These are phyloP conservation scores for Saccharata proteae DNA, from an alignment of 2,329 filamentous ascomycete genomes.

Conservation along the genomic window DNA sequence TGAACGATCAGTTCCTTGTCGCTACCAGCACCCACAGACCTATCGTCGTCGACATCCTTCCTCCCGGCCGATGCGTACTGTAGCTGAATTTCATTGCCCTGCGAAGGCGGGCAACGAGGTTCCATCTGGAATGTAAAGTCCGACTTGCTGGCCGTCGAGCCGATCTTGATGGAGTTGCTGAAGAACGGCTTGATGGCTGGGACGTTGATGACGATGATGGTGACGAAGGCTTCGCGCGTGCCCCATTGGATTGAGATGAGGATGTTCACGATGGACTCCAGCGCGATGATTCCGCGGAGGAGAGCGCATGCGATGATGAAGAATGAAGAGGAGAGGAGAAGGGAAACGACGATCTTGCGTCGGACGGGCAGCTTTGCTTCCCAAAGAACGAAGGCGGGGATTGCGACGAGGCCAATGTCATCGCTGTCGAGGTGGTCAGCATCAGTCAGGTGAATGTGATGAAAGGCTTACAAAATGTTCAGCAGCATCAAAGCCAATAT, in stretches of 20 bases:
- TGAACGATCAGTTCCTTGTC: too few relatives aligned
- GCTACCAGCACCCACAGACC: too few relatives aligned
- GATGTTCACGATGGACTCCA: conserved; percentile 25
- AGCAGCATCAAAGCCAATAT: conserved; percentile 24
- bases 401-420: conserved; percentile 27
- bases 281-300: conserved; percentile 29
- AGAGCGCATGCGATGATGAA: conserved; percentile 33
- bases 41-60: too few relatives aligned
- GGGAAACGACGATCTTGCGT: conserved; percentile 27
- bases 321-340: conserved; percentile 32
- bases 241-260: conserved; percentile 30
- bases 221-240: conserved; percentile 34
- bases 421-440: conserved; percentile 20
- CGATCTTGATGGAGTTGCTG: conserved; percentile 19
- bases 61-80: too few relatives aligned
- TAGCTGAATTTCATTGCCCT: too few relatives aligned
- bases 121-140: too few relatives aligned
- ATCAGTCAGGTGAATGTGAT: not conserved
- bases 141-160: too few relatives aligned
- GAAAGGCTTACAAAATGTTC: conserved; percentile 21
- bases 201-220: conserved; percentile 32
- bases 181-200: conserved; percentile 31
- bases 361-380: conserved; percentile 26
- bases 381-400: conserved; percentile 30
- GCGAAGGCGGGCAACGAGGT: too few relatives aligned